Percentiles rank a stretch among this genome's conserved stretches.
phyloP scores from a whole-genome alignment of 805 yeast species.

The Myxozyma nipponensis region DNA sequence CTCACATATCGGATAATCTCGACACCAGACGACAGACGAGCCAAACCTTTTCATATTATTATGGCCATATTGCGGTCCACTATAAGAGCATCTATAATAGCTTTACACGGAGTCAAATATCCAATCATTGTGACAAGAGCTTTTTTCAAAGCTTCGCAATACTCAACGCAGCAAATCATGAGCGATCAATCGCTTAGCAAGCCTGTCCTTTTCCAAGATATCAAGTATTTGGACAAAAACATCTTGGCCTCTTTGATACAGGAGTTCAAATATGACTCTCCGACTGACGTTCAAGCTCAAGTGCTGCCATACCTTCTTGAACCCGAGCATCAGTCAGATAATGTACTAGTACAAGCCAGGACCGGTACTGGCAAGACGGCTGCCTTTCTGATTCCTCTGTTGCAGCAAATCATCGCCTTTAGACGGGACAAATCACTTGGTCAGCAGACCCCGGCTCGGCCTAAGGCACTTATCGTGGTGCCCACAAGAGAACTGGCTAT shows the following conservation, averaged over 20 bases:
- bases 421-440: slow-evolving; percentile 45
- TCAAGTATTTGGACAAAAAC: not conserved
- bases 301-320: slow-evolving; percentile 35
- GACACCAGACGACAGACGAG: too few species aligned
- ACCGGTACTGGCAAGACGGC: slow-evolving; percentile 98
- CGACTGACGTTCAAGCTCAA: slow-evolving; percentile 20
- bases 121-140: too few species aligned
- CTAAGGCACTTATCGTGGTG: slow-evolving; percentile 71
- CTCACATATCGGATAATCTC: too few species aligned
- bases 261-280: slow-evolving; percentile 1
- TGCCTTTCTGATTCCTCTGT: slow-evolving; percentile 78
- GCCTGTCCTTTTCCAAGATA: not conserved
- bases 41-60: too few species aligned
- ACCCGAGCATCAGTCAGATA: slow-evolving; percentile 42
- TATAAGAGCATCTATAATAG: too few species aligned
- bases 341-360: slow-evolving; percentile 88
- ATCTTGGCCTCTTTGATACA: not conserved
- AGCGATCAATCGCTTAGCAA: too few species aligned
- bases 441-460: slow-evolving; percentile 22
- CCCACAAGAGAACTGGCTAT: slow-evolving; percentile 95
- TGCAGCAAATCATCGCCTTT: slow-evolving; percentile 60
- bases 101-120: too few species aligned
- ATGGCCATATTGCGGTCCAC: too few species aligned
- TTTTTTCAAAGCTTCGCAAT: too few species aligned
- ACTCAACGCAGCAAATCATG: too few species aligned